Conservation (phyloP, 2,329 filamentous ascomycete species). For the Cladosporium sp. region DNA sequence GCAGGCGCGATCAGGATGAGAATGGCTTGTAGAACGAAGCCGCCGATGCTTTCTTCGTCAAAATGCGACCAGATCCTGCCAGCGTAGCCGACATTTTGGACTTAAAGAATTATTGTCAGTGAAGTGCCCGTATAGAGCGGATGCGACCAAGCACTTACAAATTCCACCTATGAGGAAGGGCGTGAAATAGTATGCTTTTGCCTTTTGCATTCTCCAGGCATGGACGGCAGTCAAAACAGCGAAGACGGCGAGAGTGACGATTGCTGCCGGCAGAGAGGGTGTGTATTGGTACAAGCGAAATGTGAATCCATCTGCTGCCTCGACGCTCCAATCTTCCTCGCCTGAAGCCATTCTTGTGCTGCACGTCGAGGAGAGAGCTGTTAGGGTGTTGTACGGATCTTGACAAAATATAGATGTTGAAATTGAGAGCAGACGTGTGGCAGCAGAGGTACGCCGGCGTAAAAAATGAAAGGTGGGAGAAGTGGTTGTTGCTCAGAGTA, state of each 20-base stretch:
- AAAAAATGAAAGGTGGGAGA: too few relatives aligned
- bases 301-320: not conserved
- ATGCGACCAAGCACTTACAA: constrained; percentile 37
- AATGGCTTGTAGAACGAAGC: constrained; percentile 39
- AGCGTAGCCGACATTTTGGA: constrained; percentile 43
- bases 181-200: constrained; percentile 47
- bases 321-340: not conserved
- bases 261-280: constrained; percentile 43
- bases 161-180: constrained; percentile 43
- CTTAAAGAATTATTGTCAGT: constrained; percentile 22
- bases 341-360: not conserved
- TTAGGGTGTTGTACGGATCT: too few relatives aligned
- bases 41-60: constrained; percentile 27
- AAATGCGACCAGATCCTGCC: constrained; percentile 29
- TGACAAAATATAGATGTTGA: too few relatives aligned
- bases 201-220: constrained; percentile 37
- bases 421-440: too few relatives aligned
- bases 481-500: too few relatives aligned
- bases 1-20: constrained; percentile 45
- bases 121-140: constrained; percentile 13
- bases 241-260: constrained; percentile 46
- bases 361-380: not conserved
- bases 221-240: constrained; percentile 38
- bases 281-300: constrained; percentile 31
- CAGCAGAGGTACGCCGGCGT: too few relatives aligned